Conservation (phyloP, 75 land plant species). For the Picea glauca region DNA sequence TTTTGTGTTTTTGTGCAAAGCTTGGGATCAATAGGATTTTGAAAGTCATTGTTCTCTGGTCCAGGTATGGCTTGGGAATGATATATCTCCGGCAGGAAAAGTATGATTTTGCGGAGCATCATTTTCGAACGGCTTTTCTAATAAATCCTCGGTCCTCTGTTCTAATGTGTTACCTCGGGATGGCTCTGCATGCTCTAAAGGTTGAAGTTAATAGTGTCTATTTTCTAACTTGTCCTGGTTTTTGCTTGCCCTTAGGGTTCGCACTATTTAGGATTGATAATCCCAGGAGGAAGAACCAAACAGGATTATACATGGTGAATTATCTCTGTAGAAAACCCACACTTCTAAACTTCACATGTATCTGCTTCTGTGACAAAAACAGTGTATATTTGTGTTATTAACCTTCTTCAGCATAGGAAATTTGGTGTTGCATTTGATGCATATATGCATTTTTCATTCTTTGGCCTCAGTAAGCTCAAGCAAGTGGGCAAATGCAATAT, state of each 20-base stretch:
- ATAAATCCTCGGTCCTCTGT: conserved; percentile 93
- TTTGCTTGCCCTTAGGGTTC: background rate
- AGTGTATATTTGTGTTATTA: too few species aligned
- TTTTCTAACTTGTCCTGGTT: background rate
- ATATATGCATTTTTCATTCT: background rate
- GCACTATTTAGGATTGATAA: background rate
- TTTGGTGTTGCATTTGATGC: background rate
- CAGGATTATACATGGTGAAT: background rate
- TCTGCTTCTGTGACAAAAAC: too few species aligned
- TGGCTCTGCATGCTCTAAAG: conserved; percentile 88
- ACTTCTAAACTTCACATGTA: background rate
- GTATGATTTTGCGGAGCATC: conserved; percentile 93
- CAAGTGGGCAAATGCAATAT: background rate
- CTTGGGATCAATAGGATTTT: background rate
- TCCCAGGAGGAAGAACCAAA: background rate
- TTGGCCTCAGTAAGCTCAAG: too few species aligned
- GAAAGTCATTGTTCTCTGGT: background rate
- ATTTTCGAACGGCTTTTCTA: conserved; percentile 74
- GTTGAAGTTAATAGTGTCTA: conserved; percentile 18
- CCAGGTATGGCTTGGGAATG: conserved; percentile 87
- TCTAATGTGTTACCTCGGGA: conserved; percentile 91
- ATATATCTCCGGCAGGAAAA: conserved; percentile 96
- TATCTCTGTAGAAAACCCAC: background rate
- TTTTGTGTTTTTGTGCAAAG: background rate
- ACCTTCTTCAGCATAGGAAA: too few species aligned